Conservation (phyloP, 768 basidiomycete genomes). For the Coprinopsis sp. region DNA sequence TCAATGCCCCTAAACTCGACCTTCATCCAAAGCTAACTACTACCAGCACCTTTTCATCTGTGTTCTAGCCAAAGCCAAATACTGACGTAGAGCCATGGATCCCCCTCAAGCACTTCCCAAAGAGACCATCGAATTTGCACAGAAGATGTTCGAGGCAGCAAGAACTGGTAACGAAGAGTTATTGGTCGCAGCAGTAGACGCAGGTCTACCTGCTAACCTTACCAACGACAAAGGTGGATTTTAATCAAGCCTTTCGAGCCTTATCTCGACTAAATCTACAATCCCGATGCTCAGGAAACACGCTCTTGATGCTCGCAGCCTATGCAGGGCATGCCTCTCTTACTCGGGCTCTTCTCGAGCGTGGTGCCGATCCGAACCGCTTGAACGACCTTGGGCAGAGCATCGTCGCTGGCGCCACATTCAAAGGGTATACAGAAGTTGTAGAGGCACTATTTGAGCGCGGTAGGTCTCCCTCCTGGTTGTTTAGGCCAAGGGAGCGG, state of each 20-base stretch:
- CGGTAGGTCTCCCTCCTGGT: too few relatives aligned
- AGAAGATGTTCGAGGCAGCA: constrained; percentile 73
- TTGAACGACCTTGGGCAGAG: constrained; percentile 71
- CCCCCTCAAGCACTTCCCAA: constrained; percentile 34
- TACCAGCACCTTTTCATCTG: too few relatives aligned
- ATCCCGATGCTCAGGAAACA: constrained; percentile 49
- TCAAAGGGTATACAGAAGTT: constrained; percentile 65
- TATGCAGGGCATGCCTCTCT: constrained; percentile 64
- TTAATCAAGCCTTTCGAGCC: background rate
- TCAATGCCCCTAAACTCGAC: too few relatives aligned
- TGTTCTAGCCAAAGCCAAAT: too few relatives aligned
- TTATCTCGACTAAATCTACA: background rate
- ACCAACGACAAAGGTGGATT: constrained; percentile 62
- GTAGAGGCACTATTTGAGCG: constrained; percentile 50
- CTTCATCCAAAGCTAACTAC: too few relatives aligned
- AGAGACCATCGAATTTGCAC: constrained; percentile 53
- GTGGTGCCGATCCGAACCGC: constrained; percentile 62
- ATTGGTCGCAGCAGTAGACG: constrained; percentile 57
- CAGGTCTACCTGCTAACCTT: constrained; percentile 67
- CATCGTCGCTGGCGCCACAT: constrained; percentile 72
- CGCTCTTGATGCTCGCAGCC: constrained; percentile 73
- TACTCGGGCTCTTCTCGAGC: constrained; percentile 45
- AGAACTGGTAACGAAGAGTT: constrained; percentile 50
- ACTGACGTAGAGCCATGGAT: too few relatives aligned
- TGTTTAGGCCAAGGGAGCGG: too few relatives aligned